Evolutionary conservation across 495 filamentous ascomycete species (phyloP), one percentile per base, ranked within the genome.

Genomic region (Lophiotrema nucula): DNA sequence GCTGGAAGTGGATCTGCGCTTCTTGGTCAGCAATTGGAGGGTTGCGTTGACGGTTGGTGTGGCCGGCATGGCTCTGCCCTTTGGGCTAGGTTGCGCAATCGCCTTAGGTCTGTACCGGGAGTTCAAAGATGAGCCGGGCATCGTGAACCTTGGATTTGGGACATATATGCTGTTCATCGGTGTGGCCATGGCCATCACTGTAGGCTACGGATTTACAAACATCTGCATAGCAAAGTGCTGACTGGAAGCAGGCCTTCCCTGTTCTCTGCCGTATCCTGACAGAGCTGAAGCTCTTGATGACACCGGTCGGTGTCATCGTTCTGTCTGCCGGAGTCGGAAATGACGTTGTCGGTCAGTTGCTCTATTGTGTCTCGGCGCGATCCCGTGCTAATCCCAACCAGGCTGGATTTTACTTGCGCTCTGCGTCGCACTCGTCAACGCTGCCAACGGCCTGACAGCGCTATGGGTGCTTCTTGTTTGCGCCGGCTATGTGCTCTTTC

Each of bases 301-400:
- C 89, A 2, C 78, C 85, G 8, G 93, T 97, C 15, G 93, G 93
- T 58, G 83, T 96, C 26, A 95, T 95, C 39, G 88, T 92, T 25
- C 76, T 98, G 15, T 92, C 93, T 13, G 93, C 93, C 10, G 93
- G 93, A 28, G 92, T 97, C 26, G 92, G 92, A 10, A 98, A 98
- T 60, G 93, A 98, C 66, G 91, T 97, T 21, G 83, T 89, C 10
- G 93, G 92, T 65, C 11, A 68, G 57, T 59, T 31, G 3, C 8
- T 31, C 37, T 16, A 35, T 18, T 35, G 8, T 43, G 39, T 43
- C 39, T 21, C 8, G 19, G 18, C 8, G 8, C 10, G 10, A 21
- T 11, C 39, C 31, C 19, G 53, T 39, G 49, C 56, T 67, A 67
- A 60, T 42, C 15, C 33, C 24, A 12, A 53, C 48, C 25, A 67